Conservation (phyloP, 345 rosid genomes). For the Cardamine chenopodiifolia region DNA sequence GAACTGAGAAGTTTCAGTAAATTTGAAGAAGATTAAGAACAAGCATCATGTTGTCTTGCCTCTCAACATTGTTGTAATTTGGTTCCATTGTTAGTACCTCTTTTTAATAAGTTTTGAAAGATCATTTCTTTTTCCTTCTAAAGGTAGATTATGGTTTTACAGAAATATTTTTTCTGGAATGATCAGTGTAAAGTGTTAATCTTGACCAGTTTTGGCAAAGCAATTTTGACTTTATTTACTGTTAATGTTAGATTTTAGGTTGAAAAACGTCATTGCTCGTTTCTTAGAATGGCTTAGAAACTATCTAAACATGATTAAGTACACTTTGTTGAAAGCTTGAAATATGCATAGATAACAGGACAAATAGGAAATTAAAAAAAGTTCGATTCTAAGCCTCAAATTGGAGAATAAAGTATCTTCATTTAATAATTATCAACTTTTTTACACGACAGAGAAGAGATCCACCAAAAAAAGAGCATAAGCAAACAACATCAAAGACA, state of each 20-base stretch:
- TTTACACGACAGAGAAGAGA: conserved; percentile 19
- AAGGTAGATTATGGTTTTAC: not conserved
- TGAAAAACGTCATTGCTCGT: not conserved
- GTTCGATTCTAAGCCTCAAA: not conserved
- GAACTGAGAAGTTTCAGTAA: conserved; percentile 34
- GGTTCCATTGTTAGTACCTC: conserved; percentile 13
- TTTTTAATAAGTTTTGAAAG: not conserved
- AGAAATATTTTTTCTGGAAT: not conserved
- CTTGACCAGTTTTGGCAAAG: not conserved
- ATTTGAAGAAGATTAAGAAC: conserved; percentile 21
- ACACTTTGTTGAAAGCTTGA: not conserved
- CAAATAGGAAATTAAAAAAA: not conserved
- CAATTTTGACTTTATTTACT: not conserved
- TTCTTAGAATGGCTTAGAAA: not conserved
- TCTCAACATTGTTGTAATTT: conserved; percentile 27
- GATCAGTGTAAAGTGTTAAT: not conserved
- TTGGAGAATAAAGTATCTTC: conserved; percentile 2
- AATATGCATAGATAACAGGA: not conserved
- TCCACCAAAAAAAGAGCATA: not conserved
- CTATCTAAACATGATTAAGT: not conserved
- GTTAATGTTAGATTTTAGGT: not conserved
- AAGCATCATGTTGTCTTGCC: conserved; percentile 25
- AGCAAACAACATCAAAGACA: conserved; percentile 30
- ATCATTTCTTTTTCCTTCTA: not conserved
- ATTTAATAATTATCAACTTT: not conserved